Evolutionary conservation across 495 filamentous ascomycete species (phyloP).

Genomic region (Penicillium argentinense): DNA sequence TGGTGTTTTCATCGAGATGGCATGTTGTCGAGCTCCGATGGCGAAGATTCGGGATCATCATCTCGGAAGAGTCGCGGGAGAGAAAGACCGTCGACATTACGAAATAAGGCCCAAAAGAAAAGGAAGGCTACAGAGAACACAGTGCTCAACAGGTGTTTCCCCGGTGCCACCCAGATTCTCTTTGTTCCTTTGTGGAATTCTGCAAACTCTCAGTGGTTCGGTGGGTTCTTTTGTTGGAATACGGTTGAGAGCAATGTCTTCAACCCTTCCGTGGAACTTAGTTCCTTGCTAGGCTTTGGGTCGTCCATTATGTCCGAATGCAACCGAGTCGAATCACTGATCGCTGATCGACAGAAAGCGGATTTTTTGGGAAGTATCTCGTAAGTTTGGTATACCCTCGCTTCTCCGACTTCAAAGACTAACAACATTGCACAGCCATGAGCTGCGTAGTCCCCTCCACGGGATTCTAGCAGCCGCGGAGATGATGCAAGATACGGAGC

Average conservation of each 20-base stretch:
- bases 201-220: conserved; percentile 64
- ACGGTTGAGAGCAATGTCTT: conserved; percentile 37
- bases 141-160: conserved; percentile 42
- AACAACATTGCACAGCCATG: conserved; percentile 51
- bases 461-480: conserved; percentile 71
- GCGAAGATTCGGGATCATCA: conserved; percentile 26
- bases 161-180: conserved; percentile 38
- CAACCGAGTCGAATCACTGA: conserved; percentile 55
- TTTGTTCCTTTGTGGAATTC: conserved; percentile 66
- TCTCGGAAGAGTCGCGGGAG: conserved; percentile 23
- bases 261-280: conserved; percentile 36
- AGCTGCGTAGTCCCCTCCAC: conserved; percentile 73
- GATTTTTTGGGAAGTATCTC: conserved; percentile 76
- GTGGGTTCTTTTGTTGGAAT: conserved; percentile 66
- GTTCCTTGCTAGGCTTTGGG: conserved; percentile 58
- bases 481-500: conserved; percentile 47
- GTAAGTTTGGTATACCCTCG: conserved; percentile 30
- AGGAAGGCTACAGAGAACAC: conserved; percentile 39
- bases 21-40: conserved; percentile 38
- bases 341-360: conserved; percentile 60
- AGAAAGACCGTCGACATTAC: background rate
- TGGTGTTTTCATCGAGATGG: conserved; percentile 61
- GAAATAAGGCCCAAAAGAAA: conserved; percentile 35
- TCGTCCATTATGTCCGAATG: conserved; percentile 68
- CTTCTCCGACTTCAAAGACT: conserved; percentile 29